phyloP scores from a whole-genome alignment of 2,329 filamentous ascomycete genomes.

The Fusarium citri region DNA sequence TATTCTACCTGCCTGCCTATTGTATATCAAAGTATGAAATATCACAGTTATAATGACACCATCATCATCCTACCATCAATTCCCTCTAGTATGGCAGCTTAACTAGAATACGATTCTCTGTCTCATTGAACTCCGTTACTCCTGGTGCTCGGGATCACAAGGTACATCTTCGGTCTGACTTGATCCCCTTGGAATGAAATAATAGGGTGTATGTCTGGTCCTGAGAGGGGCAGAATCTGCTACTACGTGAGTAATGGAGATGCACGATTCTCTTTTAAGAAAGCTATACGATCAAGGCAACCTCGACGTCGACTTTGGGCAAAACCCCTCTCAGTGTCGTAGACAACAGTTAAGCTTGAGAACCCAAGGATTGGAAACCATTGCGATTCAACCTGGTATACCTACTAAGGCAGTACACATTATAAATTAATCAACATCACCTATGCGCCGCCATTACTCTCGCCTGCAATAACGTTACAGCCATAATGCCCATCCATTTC shows the following conservation, averaged over 20 bases:
- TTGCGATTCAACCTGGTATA: background rate
- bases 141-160: slow-evolving; percentile 9
- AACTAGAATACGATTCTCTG: background rate
- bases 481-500: background rate
- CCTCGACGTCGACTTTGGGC: background rate
- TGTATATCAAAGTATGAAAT: background rate
- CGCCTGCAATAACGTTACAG: background rate
- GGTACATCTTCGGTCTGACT: slow-evolving; percentile 23
- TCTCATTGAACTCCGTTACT: background rate
- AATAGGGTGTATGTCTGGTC: background rate
- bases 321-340: background rate
- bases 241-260: background rate
- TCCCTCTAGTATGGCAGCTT: background rate
- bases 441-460: background rate
- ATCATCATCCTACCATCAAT: background rate
- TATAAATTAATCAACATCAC: background rate
- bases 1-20: background rate
- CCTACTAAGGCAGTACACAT: background rate
- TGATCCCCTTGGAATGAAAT: background rate
- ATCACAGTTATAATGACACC: background rate
- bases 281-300: slow-evolving; percentile 1
- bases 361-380: background rate
- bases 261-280: background rate
- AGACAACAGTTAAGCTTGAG: background rate
- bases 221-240: background rate